phyloP scores from a whole-genome alignment of 495 filamentous ascomycete species.

The Talaromyces proteolyticus region DNA sequence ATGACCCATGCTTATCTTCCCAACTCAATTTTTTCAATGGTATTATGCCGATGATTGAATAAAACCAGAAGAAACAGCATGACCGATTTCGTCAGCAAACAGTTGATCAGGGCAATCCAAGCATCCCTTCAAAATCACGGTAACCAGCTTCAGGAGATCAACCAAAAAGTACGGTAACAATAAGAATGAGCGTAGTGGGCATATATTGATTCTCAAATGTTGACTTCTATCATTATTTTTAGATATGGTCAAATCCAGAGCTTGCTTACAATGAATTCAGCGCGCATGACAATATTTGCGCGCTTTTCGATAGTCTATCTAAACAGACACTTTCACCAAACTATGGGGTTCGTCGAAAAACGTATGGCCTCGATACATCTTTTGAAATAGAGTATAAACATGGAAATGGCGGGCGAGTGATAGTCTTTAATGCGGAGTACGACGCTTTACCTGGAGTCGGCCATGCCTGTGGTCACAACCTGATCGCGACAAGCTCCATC shows the following conservation, averaged over 20 bases:
- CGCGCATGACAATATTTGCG: conserved; percentile 46
- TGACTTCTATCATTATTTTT: neutral
- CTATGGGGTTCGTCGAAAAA: conserved; percentile 30
- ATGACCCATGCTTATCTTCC: no score
- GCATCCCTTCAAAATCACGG: neutral
- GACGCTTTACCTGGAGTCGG: conserved; percentile 41
- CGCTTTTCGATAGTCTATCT: conserved; percentile 30
- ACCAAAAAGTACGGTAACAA: neutral
- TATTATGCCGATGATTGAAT: neutral
- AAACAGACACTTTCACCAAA: conserved; percentile 8
- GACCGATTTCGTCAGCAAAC: neutral
- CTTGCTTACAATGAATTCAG: conserved; percentile 47
- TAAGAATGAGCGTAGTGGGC: no score
- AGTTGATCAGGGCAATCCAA: neutral
- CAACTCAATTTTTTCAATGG: neutral
- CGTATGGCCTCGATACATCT: conserved; percentile 50
- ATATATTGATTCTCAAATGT: no score
- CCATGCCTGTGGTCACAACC: conserved; percentile 43
- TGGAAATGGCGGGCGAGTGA: conserved; percentile 36
- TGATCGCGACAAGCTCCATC: conserved; percentile 39
- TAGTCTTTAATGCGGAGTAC: conserved; percentile 56
- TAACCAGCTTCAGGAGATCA: neutral
- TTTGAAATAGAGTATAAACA: conserved; percentile 49
- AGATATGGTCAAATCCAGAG: conserved; percentile 48
- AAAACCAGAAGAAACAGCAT: neutral